A percentile compares a stretch with the other conserved stretches of the same genome.
These are phyloP conservation scores for Verticillium tricorpus DNA, from an alignment of 2,329 filamentous ascomycete genomes.

Conservation along the genomic window DNA sequence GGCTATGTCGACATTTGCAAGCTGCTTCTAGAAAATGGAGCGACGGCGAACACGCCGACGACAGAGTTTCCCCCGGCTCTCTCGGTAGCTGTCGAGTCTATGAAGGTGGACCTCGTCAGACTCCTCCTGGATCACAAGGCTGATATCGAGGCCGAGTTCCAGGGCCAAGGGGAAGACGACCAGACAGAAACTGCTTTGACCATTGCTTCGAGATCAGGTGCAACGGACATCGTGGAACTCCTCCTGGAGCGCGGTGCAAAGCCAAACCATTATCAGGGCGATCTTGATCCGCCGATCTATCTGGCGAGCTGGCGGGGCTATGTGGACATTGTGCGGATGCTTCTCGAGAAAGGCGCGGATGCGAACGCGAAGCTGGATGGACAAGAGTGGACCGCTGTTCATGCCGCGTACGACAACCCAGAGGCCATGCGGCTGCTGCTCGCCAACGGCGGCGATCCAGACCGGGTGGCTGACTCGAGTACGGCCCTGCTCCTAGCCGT, in stretches of 20 bases:
- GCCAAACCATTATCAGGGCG: not conserved
- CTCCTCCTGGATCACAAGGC: conserved; percentile 6
- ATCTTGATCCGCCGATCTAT: conserved; percentile 1
- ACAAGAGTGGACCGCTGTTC: not conserved
- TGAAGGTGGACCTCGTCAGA: conserved; percentile 4
- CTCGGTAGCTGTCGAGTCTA: too few relatives aligned
- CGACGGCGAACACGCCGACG: not conserved
- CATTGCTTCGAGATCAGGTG: not conserved
- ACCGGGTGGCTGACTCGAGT: conserved; percentile 1
- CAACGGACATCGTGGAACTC: not conserved
- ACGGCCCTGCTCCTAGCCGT: conserved; percentile 9
- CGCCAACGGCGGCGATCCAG: conserved; percentile 1
- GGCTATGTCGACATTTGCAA: not conserved
- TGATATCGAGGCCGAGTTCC: not conserved
- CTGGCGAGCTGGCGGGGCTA: not conserved
- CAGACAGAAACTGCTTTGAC: conserved; percentile 1
- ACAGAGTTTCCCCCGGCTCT: not conserved
- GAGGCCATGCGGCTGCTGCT: conserved; percentile 1
- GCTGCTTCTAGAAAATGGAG: conserved; percentile 4
- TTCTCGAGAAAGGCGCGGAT: conserved; percentile 8
- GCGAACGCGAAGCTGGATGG: not conserved
- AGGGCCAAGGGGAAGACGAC: not conserved
- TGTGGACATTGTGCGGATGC: not conserved
- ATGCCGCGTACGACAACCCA: conserved; percentile 2
- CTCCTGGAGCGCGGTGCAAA: not conserved